Evolutionary conservation across 2,329 filamentous ascomycete genomes (phyloP).

Genomic region (Pseudogymnoascus sp.): DNA sequence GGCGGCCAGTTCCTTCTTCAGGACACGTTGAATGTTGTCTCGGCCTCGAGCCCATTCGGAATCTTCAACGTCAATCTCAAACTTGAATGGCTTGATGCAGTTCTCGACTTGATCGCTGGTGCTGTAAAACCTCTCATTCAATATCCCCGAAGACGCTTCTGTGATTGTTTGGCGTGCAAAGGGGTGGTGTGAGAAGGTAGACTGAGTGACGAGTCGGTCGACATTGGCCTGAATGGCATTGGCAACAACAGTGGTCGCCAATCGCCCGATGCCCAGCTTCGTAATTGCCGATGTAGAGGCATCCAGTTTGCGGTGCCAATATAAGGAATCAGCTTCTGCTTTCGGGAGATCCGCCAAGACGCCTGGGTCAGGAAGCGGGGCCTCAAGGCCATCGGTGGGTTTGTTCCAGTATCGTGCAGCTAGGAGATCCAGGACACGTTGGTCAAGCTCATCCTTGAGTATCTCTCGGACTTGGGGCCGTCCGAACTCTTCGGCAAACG

Average conservation of each 20-base stretch:
- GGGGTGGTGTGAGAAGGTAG: slow-evolving; percentile 82
- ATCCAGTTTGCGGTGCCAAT: slow-evolving; percentile 92
- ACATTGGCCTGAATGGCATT: slow-evolving; percentile 79
- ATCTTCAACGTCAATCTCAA: slow-evolving; percentile 90
- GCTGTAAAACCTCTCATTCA: slow-evolving; percentile 92
- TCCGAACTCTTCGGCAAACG: slow-evolving; percentile 83
- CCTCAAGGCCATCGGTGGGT: slow-evolving; percentile 74
- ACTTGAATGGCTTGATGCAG: slow-evolving; percentile 98
- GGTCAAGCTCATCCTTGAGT: slow-evolving; percentile 85
- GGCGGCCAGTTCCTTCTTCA: slow-evolving; percentile 81
- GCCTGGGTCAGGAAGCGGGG: slow-evolving; percentile 58
- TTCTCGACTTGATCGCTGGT: slow-evolving; percentile 98
- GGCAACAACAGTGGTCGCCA: slow-evolving; percentile 87
- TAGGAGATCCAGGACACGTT: slow-evolving; percentile 85
- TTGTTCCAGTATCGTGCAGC: slow-evolving; percentile 97
- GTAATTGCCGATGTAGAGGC: slow-evolving; percentile 84
- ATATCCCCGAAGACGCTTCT: slow-evolving; percentile 78
- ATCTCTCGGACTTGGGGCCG: slow-evolving; percentile 81
- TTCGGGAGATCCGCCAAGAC: slow-evolving; percentile 72
- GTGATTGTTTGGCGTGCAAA: slow-evolving; percentile 89
- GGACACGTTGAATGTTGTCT: slow-evolving; percentile 68
- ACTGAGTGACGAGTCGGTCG: slow-evolving; percentile 67
- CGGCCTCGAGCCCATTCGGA: slow-evolving; percentile 79
- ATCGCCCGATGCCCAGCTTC: slow-evolving; percentile 83
- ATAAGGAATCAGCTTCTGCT: slow-evolving; percentile 73